Conservation (phyloP, 345 rosid species). For the Noccaea caerulescens region DNA sequence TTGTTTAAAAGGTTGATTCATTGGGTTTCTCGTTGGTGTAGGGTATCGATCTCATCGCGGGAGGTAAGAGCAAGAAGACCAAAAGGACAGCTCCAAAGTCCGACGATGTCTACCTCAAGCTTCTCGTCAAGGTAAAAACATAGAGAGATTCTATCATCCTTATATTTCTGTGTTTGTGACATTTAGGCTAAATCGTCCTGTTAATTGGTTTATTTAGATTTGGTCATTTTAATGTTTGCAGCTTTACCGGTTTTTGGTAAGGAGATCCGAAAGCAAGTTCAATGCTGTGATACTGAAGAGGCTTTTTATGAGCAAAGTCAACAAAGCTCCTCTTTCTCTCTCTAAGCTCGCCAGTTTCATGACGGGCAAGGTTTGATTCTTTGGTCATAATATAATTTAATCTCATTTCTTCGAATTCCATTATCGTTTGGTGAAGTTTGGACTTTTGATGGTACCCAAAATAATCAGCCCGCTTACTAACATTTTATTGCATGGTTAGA, state of each 20-base stretch:
- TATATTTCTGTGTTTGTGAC: background rate
- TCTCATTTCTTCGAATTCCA: background rate
- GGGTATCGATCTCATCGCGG: conserved; percentile 94
- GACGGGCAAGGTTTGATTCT: conserved; percentile 67
- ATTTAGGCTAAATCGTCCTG: background rate
- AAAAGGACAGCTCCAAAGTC: conserved; percentile 86
- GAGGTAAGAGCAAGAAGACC: conserved; percentile 94
- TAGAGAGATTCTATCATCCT: background rate
- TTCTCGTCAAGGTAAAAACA: conserved; percentile 76
- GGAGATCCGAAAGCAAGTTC: conserved; percentile 91
- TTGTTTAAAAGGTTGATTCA: background rate
- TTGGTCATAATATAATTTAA: background rate
- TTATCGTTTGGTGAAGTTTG: background rate
- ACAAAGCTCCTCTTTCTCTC: conserved; percentile 87
- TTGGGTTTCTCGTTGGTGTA: conserved; percentile 32
- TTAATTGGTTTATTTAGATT: background rate
- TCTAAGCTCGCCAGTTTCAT: conserved; percentile 65
- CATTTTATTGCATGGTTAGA: background rate
- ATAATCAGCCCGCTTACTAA: too few species aligned
- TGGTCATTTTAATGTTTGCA: conserved; percentile 2
- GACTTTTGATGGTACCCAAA: background rate
- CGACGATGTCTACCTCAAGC: conserved; percentile 92
- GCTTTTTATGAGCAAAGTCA: conserved; percentile 91
- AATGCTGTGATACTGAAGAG: conserved; percentile 92
- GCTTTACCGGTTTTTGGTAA: conserved; percentile 85